phyloP scores from a whole-genome alignment of 2,329 filamentous ascomycete species.

The Coniochaeta prunicola region DNA sequence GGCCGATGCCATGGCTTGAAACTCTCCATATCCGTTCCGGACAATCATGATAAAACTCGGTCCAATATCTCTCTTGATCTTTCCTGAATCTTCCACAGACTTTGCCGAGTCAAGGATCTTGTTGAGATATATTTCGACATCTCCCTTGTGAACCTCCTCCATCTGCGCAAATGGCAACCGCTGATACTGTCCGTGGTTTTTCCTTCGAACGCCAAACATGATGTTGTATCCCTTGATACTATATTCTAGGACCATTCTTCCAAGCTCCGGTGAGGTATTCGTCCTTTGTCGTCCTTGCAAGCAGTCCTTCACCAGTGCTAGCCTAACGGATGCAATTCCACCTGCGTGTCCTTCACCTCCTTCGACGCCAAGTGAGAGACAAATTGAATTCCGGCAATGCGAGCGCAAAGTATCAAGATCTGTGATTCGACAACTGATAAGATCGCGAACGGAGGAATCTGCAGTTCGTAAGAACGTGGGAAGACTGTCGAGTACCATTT shows the following conservation, averaged over 20 bases:
- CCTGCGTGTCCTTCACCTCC: background rate
- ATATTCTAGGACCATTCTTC: background rate
- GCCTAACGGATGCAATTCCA: background rate
- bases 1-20: too few relatives aligned
- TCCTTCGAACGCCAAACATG: background rate
- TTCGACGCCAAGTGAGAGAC: background rate
- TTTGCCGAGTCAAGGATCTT: too few relatives aligned
- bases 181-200: background rate
- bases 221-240: background rate
- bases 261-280: background rate
- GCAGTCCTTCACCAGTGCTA: background rate
- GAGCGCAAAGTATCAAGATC: background rate
- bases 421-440: background rate
- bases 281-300: background rate
- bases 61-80: too few relatives aligned
- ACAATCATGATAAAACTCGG: too few relatives aligned
- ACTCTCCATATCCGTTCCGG: too few relatives aligned
- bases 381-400: background rate
- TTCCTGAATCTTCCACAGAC: too few relatives aligned
- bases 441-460: background rate
- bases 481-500: background rate
- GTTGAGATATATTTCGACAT: background rate
- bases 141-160: background rate
- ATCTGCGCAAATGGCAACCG: background rate
- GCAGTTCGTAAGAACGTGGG: background rate